These are phyloP conservation scores for Baorangia bicolor DNA, from an alignment of 768 basidiomycete genomes.

Conservation along the genomic window DNA sequence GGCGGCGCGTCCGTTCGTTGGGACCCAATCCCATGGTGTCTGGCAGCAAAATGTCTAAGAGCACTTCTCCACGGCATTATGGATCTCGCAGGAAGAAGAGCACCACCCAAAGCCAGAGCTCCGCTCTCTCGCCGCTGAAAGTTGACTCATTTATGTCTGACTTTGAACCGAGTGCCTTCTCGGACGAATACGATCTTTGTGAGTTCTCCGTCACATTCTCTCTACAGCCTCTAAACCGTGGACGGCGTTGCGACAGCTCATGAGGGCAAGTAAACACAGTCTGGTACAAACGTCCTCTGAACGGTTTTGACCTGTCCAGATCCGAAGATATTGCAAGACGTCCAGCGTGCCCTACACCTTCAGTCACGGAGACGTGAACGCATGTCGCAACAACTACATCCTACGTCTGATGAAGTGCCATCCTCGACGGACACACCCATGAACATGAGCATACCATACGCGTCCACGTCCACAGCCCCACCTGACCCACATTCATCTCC, in stretches of 20 bases:
- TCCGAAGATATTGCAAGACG: slow-evolving; percentile 77
- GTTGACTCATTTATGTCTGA: slow-evolving; percentile 31
- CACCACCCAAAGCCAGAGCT: slow-evolving; percentile 12
- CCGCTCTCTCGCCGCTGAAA: slow-evolving; percentile 21
- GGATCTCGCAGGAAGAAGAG: slow-evolving; percentile 23
- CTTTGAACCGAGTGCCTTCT: slow-evolving; percentile 48
- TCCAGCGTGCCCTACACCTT: slow-evolving; percentile 69
- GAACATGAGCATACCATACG: slow-evolving; percentile 28
- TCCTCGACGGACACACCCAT: slow-evolving; percentile 28
- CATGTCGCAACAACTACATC: slow-evolving; percentile 25
- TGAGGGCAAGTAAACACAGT: slow-evolving; percentile 54
- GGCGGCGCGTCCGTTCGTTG: slow-evolving; percentile 23
- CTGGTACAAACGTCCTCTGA: slow-evolving; percentile 9
- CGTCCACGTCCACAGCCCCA: slow-evolving; percentile 31
- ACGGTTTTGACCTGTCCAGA: slow-evolving; percentile 42
- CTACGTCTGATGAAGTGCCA: slow-evolving; percentile 20
- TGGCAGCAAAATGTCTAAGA: slow-evolving; percentile 14
- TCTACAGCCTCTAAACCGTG: slow-evolving; percentile 12
- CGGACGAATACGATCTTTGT: slow-evolving; percentile 80
- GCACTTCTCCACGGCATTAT: slow-evolving; percentile 10
- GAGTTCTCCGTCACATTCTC: slow-evolving; percentile 31
- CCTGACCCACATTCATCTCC: slow-evolving; percentile 19
- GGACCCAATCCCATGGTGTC: slow-evolving; percentile 19
- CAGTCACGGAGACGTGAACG: slow-evolving; percentile 77
- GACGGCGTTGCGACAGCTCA: slow-evolving; percentile 47